Evolutionary conservation across 192 early-diverging fungal species (phyloP), one percentile per base, ranked within the genome.

Genomic region (Coemansia sp.): DNA sequence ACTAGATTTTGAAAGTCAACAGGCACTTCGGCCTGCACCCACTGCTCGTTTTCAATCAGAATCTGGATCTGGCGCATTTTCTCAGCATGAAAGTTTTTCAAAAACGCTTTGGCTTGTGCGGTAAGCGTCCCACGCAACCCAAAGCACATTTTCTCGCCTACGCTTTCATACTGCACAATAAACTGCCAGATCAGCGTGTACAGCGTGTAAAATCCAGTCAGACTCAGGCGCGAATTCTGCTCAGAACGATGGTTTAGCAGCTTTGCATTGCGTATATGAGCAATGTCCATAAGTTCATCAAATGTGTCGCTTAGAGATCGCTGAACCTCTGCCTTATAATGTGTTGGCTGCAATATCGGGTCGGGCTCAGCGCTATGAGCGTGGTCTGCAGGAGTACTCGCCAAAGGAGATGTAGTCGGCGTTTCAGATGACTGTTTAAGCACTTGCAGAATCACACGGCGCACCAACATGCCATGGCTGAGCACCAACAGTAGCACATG

Each of bases 31-130:
- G 90, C 85, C 61, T 91, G 91, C 19, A 82, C 78, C 97, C 97
- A 99, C 74, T 95, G 92, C 65, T 99, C 97, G 67, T 91, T 96
- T 59, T 97, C 97, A 50, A 99, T 86, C 11, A 96, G 77, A 15
- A 90, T 70, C 11, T 87, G 83, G 16, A 92, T 79, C 68, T 97
- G 94, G 36, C 90, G 93, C 35, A 83, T 80, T 54, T 89, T 91
- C 63, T 96, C 93, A 52, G 91, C 89, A 52, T 99, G 97, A 56
- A 99, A 99, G 68, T 96, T 88, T 43, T 75, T 82, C 15, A 99
- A 50, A 64, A 95, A 97, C 15, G 91, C 82, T 56, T 95, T 96
- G 20, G 92, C 89, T 84, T 97, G 94, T n/a, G 89, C 86, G 1
- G 91, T 65, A 16, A 97, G 80, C 2, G 89, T 87, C 7, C 92